Base-by-base conservation (phyloP, 1,139 yeast genomes). In the Hyphopichia pseudoburtonii region DNA sequence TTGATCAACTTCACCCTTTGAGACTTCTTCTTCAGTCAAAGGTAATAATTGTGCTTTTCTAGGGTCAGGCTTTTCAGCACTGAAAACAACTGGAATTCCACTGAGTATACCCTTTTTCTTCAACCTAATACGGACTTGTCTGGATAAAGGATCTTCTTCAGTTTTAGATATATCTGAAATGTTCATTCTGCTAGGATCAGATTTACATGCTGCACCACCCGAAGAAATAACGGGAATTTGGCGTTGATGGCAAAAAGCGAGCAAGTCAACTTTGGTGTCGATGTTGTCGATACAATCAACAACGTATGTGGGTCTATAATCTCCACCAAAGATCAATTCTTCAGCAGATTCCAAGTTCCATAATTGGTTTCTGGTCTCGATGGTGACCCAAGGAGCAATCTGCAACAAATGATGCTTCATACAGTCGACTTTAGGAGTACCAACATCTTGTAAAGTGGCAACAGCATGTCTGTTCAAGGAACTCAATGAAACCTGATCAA, bases 21-120 rank as follows among this genome's bases (percentile, higher is more conserved):
- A 80, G 41, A 80, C 74, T 57, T 87, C 95, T 28, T 79, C 84
- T 33, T 88, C 89, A 10, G 89, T 82, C 36, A 92, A 68, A 5
- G 96, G 97, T 44, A 92, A 65, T 42, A 92, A 62, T 46, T 82
- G 77, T 2, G 97, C 97, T 64, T 92, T 92, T 41, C 87, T 80
- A 27, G 96, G 95, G 53, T 90, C 96, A 1, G 98, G 98, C 60
- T 92, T 92, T 57, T 92, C 98, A 1, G 96, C 86, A 21, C 96
- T 86, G 54, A 87, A 92, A 1, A 89, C 94, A 6, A 88, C 90
- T 0, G 96, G 89, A 14, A 92, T 86, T 21, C 89, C 89, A 4
- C 74, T 70, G 12, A 68, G 57, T 28, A 92, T 82, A 2, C 97
- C 97, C 44, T 79, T 72, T 54, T 82, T 78, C 57, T 87, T 83